Percentiles rank a stretch among this genome's conserved stretches.
Conservation (phyloP, 2,329 filamentous ascomycete species). For the Colletotrichum phormii region DNA sequence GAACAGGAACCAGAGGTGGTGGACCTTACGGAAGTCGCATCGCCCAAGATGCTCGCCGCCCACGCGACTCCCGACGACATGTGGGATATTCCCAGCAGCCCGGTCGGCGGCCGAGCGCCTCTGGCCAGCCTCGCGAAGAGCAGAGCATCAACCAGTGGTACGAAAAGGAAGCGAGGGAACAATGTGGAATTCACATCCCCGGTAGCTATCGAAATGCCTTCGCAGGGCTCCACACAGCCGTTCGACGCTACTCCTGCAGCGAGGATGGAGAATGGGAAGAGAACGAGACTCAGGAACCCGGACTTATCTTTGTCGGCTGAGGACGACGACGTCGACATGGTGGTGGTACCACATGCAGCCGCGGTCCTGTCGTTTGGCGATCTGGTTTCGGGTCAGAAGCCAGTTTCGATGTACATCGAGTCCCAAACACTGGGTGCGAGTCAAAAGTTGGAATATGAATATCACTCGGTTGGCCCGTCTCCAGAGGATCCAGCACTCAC, state of each 20-base stretch:
- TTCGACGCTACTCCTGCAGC: conserved; percentile 27
- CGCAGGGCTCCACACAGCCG: conserved; percentile 21
- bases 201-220: conserved; percentile 8
- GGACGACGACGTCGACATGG: conserved; percentile 40
- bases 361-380: conserved; percentile 15
- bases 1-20: conserved; percentile 7
- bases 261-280: conserved; percentile 13
- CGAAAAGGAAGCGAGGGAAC: conserved; percentile 28
- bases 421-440: conserved; percentile 49
- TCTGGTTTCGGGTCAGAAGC: conserved; percentile 31
- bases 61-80: conserved; percentile 43
- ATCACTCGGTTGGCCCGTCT: conserved; percentile 44
- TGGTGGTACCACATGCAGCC: conserved; percentile 36
- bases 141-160: conserved; percentile 7
- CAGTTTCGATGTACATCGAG: conserved; percentile 46
- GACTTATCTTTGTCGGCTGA: not conserved
- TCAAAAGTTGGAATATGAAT: conserved; percentile 53
- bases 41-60: conserved; percentile 42
- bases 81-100: conserved; percentile 60
- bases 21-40: conserved; percentile 49
- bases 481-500: conserved; percentile 26
- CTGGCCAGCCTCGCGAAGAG: not conserved
- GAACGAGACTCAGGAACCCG: not conserved
- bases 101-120: conserved; percentile 40
- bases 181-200: conserved; percentile 21